Base-by-base conservation (phyloP, 2,329 filamentous ascomycete species). In the Zymoseptoria crescenta region DNA sequence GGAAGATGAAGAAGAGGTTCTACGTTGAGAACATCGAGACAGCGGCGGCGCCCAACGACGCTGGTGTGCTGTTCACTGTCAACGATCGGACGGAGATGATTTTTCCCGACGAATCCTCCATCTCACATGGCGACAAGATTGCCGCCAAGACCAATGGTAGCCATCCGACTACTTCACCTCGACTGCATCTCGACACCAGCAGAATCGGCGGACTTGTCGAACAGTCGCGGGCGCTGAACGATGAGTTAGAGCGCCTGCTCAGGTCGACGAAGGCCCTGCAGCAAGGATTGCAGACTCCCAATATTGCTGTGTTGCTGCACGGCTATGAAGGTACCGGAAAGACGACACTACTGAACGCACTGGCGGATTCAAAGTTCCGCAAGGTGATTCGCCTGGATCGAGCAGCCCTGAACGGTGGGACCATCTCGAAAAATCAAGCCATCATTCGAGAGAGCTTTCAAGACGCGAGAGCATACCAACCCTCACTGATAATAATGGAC, bases 291-390 rank as follows among this genome's bases (percentile, higher is more conserved):
- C 62, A 67, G 24, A 55, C 48, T 82, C 85, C 84, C 24, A 8
- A 28, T 29, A n/a, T 29, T 10, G 20, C 51, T 24, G 81, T 94
- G 41, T 80, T 94, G 24, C 78, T 96, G 4, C 87, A 95, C 70
- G 93, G 93, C 13, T 86, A 89, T 19, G 83, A 84, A 62, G 92
- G 93, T 9, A 95, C 89, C 0, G 93, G 93, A 24, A 96, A 96
- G 75, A 87, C 85, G 0, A 80, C 88, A 63, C 77, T 96, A 0
- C 76, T 96, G 1, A 73, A 87, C 16, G 82, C 83, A 30, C 79
- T 96, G 20, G 82, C 85, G 8, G 63, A 72, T 30, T 80, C 78
- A 6, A 83, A 85, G 0, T 96, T 91, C 89, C 84, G 83, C 21
- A 83, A 82, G 49, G 83, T 91, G 0, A 81, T 88, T 64, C 81